Base-by-base conservation (phyloP, 352 stramenopile species). In the Thalassiosira pacifica region DNA sequence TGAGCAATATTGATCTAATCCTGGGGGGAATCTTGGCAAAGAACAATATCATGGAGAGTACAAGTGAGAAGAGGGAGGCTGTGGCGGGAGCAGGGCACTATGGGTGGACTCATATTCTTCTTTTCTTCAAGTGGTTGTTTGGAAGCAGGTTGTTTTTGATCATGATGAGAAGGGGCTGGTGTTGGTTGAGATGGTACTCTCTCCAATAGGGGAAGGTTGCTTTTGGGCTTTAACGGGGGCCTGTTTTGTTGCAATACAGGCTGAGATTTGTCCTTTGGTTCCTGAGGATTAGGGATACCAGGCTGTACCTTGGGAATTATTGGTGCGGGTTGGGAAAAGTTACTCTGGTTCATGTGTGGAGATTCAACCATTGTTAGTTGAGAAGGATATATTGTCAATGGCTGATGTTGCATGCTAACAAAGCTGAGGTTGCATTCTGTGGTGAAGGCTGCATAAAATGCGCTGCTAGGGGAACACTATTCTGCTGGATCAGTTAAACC, bases 61-160 rank as follows among this genome's bases (percentile, higher is more conserved):
- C 42, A 29, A 81, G 32, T 2, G 72, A 85, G 29, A 93, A 88
- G 19, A 94, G 24, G 48, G 76, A 88, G 4, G 84, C 69, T 8
- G 92, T 27, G 69, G 93, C 86, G 6, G 84, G 66, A 0, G 82
- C 64, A 94, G 73, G n/a, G 91, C 81, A 45, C 87, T 87, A 37
- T 84, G 55, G 37, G 71, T 52, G 22, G 60, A 32, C 70, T 81
- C 55, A 53, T 82, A 82, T 68, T 85, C 64, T 68, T 86, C 64
- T 22, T n/a, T n/a, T 77, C 40, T 53, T 81, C 18, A 22, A 63
- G 48, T 66, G 24, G 26, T 31, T 68, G 63, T 19, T 83, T 79
- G 63, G 60, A 10, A 45, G 18, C 16, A 1, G 26, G 55, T 77
- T 29, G 65, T 40, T 57, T 79, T 72, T 71, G 65, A 18, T 85